Conservation (phyloP, 495 filamentous ascomycete species). For the Filosporella fistucella region DNA sequence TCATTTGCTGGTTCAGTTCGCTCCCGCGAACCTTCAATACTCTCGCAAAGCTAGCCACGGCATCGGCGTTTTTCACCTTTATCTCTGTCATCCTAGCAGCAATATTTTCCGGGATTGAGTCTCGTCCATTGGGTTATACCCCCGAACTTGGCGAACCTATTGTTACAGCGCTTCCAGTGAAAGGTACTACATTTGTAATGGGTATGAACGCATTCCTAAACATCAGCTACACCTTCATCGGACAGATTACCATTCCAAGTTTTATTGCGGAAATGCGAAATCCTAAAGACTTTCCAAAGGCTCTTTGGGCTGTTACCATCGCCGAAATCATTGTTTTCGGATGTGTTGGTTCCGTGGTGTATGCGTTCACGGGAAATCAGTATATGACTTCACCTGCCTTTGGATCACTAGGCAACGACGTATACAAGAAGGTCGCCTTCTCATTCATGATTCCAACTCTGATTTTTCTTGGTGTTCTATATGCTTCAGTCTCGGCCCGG, state of each 20-base stretch:
- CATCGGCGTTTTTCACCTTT: conserved; percentile 80
- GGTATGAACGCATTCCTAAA: conserved; percentile 84
- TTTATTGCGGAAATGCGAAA: conserved; percentile 93
- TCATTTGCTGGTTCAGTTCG: conserved; percentile 71
- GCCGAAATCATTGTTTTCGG: conserved; percentile 79
- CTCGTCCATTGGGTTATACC: conserved; percentile 59
- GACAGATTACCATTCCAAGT: conserved; percentile 83
- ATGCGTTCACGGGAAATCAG: conserved; percentile 77
- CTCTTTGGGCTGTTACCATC: conserved; percentile 81
- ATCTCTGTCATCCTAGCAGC: conserved; percentile 76
- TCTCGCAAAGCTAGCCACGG: conserved; percentile 69
- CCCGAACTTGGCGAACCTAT: conserved; percentile 49
- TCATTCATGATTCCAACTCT: conserved; percentile 91
- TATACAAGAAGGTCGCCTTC: conserved; percentile 79
- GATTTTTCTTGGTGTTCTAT: conserved; percentile 84
- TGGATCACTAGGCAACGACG: conserved; percentile 63
- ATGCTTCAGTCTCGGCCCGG: conserved; percentile 80
- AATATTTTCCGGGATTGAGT: conserved; percentile 70
- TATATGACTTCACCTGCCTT: conserved; percentile 82
- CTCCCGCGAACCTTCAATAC: conserved; percentile 77
- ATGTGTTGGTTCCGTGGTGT: conserved; percentile 68
- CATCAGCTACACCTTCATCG: conserved; percentile 89
- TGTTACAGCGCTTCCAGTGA: conserved; percentile 59
- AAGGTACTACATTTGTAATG: conserved; percentile 69
- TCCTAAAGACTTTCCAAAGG: conserved; percentile 83